Evolutionary conservation across 2,329 filamentous ascomycete genomes (phyloP).

Genomic region (Exophiala sp.): DNA sequence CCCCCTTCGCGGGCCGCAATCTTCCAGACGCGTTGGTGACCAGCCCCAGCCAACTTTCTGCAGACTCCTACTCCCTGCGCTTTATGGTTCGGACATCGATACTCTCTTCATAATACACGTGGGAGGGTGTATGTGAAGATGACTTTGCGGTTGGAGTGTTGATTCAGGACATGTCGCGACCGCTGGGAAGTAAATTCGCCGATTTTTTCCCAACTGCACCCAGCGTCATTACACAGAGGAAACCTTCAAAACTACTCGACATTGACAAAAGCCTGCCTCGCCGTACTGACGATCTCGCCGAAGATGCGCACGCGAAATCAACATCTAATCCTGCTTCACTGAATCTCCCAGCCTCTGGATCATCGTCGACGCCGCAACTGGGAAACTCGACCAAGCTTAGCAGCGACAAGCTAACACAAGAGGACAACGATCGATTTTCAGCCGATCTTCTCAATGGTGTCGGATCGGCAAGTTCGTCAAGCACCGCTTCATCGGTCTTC

Average conservation of each 20-base stretch:
- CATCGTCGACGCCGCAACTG: constrained; percentile 11
- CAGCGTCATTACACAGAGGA: constrained; percentile 52
- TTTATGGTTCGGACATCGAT: constrained; percentile 5
- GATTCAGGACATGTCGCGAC: constrained; percentile 64
- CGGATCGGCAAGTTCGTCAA: constrained; percentile 70
- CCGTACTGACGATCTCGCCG: constrained; percentile 12
- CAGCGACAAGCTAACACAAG: constrained; percentile 33
- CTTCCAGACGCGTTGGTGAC: constrained; percentile 18
- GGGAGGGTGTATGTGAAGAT: constrained; percentile 24
- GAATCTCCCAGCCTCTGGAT: constrained; percentile 11
- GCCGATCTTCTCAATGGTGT: constrained; percentile 68
- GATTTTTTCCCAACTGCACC: constrained; percentile 82
- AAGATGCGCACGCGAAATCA: constrained; percentile 23
- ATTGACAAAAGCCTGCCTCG: constrained; percentile 38
- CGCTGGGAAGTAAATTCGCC: constrained; percentile 70
- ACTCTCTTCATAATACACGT: background rate
- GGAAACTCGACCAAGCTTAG: constrained; percentile 13
- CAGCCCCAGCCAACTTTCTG: constrained; percentile 5
- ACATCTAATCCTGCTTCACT: constrained; percentile 13
- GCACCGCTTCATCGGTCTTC: constrained; percentile 68
- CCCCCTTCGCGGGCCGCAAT: constrained; percentile 17
- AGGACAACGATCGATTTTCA: constrained; percentile 37
- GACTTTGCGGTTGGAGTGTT: constrained; percentile 21
- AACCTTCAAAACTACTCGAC: constrained; percentile 50
- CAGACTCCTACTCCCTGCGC: constrained; percentile 3